These are phyloP conservation scores for Chloranthus sessilifolius DNA, from an alignment of 164 flowering plant species.

Conservation along the genomic window DNA sequence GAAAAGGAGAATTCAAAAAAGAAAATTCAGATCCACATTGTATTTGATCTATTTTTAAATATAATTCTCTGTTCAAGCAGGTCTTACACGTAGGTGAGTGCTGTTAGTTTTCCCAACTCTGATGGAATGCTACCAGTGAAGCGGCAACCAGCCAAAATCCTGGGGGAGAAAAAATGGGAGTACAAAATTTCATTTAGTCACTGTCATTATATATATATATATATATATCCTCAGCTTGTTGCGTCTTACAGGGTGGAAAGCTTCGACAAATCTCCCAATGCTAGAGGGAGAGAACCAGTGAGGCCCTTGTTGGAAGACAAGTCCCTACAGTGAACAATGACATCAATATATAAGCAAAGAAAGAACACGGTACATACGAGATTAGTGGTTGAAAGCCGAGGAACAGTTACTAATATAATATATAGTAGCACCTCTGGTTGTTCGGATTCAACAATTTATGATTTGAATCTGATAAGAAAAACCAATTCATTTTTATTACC, in stretches of 20 bases:
- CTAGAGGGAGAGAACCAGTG: slow-evolving; percentile 55
- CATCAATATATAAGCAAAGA: too few relatives aligned
- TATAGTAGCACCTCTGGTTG: not conserved
- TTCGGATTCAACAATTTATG: not conserved
- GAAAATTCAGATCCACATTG: too few relatives aligned
- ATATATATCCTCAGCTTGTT: not conserved
- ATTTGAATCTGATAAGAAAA: not conserved
- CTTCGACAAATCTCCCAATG: slow-evolving; percentile 51
- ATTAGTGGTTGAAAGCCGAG: not conserved
- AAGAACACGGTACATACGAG: too few relatives aligned
- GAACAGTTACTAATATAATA: not conserved
- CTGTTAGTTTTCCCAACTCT: slow-evolving; percentile 59
- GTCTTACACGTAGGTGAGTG: slow-evolving; percentile 70
- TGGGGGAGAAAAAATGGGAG: slow-evolving; percentile 22
- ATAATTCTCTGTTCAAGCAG: too few relatives aligned
- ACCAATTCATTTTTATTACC: not conserved
- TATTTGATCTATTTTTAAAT: too few relatives aligned
- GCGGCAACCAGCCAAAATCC: slow-evolving; percentile 76
- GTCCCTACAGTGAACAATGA: slow-evolving; percentile 53
- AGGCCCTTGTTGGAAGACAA: slow-evolving; percentile 64
- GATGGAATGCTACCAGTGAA: slow-evolving; percentile 64
- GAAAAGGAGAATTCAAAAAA: slow-evolving; percentile 14
- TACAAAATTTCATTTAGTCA: not conserved
- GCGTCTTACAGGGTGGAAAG: slow-evolving; percentile 56
- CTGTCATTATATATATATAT: not conserved